Evolutionary conservation across 2,329 filamentous ascomycete species (phyloP), one percentile per base, ranked within the genome.

Genomic region (Cercospora nicotianae): DNA sequence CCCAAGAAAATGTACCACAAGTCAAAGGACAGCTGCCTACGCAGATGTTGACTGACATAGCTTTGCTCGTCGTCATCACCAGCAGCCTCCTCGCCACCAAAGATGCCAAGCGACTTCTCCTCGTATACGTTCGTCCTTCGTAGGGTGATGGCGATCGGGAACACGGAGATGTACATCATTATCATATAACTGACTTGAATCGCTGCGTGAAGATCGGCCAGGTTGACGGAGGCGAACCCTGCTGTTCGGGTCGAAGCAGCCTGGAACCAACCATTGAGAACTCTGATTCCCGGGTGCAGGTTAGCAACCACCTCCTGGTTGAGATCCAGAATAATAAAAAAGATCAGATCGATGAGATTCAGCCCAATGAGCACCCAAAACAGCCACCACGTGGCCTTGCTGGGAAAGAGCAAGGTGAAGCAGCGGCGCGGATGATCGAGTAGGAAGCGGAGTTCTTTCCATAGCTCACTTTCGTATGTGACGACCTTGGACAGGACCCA

Each of bases 121-220:
- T 97, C 94, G 82, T 98, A 98, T 2, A 97, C 94, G 77, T 98
- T 98, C 67, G 94, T 97, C 71, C 92, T 86, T 63, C 94, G 93
- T 74, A 98, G 91, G 6, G 92, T 95, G 75, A 98, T 98, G 77
- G 95, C 94, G 74, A 98, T 96, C 5, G 94, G 94, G 74, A 97
- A 96, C 68, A 97, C 92, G 67, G 94, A 97, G 70, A 98, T 97
- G 80, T 98, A 98, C 95, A 98, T 98, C 95, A 98, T 98, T 79
- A 98, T 90, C 80, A 98, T 84, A 81, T 97, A 98, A 26, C 93
- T 92, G 13, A 96, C 93, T 75, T 97, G 94, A 67, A 97, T 92
- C 3, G 91, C 95, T 1, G 95, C 94, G 72, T 98, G 94, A 1
- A 99, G 83, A 0, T 86, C 81, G 1, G 91, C 83, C 45, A 98